Evolutionary conservation across 768 basidiomycete genomes (phyloP).

Genomic region (Pisolithus tinctorius): DNA sequence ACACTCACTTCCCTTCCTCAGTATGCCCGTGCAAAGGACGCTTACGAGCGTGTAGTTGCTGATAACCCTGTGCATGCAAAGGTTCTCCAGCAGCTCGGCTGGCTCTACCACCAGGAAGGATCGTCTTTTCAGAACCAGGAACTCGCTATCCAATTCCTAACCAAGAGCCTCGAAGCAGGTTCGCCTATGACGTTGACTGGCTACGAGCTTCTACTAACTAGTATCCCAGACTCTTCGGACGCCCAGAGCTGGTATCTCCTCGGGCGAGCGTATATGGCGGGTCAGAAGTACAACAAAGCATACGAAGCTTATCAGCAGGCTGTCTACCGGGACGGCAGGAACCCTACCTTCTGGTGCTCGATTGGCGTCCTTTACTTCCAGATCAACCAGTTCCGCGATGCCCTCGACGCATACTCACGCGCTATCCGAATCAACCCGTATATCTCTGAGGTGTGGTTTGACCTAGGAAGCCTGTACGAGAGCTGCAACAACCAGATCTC

Average conservation of each 20-base stretch:
- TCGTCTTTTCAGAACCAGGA: slow-evolving; percentile 96
- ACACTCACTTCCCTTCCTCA: slow-evolving; percentile 27
- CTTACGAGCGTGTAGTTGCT: slow-evolving; percentile 90
- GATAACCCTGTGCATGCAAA: slow-evolving; percentile 95
- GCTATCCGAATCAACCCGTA: slow-evolving; percentile 99
- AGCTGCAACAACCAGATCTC: slow-evolving; percentile 98
- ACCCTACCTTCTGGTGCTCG: slow-evolving; percentile 99
- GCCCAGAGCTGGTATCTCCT: slow-evolving; percentile 99
- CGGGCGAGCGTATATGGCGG: slow-evolving; percentile 97
- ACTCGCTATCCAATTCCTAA: slow-evolving; percentile 86
- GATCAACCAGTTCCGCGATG: slow-evolving; percentile 99
- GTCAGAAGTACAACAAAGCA: slow-evolving; percentile 98
- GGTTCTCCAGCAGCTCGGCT: slow-evolving; percentile 95
- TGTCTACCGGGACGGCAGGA: slow-evolving; percentile 96
- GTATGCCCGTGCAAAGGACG: slow-evolving; percentile 88
- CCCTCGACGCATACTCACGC: slow-evolving; percentile 96
- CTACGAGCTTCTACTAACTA: neutral
- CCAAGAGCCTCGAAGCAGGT: slow-evolving; percentile 94
- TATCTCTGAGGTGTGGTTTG: slow-evolving; percentile 79
- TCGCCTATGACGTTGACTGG: slow-evolving; percentile 19
- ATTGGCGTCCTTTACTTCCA: slow-evolving; percentile 99
- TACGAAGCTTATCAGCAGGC: slow-evolving; percentile 99
- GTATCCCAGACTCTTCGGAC: slow-evolving; percentile 74
- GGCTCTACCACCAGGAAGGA: slow-evolving; percentile 94
- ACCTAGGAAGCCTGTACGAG: slow-evolving; percentile 94